These are phyloP conservation scores for Apiospora pterosperma DNA, from an alignment of 2,329 filamentous ascomycete species.

Conservation along the genomic window DNA sequence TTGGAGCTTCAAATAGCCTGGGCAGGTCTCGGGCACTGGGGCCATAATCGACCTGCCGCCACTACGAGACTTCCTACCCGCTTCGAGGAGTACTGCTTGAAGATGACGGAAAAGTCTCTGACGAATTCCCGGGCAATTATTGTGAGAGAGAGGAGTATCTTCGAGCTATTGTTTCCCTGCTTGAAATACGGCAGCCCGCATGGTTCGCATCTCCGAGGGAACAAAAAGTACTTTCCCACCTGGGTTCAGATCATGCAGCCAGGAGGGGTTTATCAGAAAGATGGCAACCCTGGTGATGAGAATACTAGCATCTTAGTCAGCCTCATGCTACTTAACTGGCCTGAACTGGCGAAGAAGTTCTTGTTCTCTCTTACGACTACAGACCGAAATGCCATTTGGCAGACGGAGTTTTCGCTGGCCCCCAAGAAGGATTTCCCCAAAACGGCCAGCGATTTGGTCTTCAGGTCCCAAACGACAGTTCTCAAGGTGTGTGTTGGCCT, in stretches of 20 bases:
- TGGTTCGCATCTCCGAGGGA: neutral
- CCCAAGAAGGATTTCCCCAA: neutral
- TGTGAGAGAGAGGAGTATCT: neutral
- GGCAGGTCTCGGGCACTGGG: slow-evolving; percentile 12
- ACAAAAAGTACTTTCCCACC: neutral
- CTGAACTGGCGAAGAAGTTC: slow-evolving; percentile 11
- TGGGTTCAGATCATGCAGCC: neutral
- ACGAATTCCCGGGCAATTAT: slow-evolving; percentile 6
- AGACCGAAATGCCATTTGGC: neutral
- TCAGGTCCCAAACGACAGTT: neutral
- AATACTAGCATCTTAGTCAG: slow-evolving; percentile 10
- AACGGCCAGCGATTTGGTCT: neutral
- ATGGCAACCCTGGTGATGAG: neutral
- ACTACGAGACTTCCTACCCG: neutral
- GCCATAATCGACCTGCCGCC: neutral
- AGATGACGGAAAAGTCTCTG: slow-evolving; percentile 13
- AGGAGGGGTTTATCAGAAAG: neutral
- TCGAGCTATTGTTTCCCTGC: neutral
- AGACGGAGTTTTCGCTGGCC: neutral
- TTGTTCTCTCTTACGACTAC: neutral
- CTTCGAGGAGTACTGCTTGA: slow-evolving; percentile 16
- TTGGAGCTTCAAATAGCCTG: slow-evolving; percentile 15
- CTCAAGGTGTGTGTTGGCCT: neutral
- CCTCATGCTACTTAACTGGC: slow-evolving; percentile 11
- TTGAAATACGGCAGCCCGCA: neutral